A percentile compares a stretch with the other conserved stretches of the same genome.
Evolutionary conservation across 2,329 filamentous ascomycete genomes (phyloP).

Genomic region (Pseudocercospora macadamiae): DNA sequence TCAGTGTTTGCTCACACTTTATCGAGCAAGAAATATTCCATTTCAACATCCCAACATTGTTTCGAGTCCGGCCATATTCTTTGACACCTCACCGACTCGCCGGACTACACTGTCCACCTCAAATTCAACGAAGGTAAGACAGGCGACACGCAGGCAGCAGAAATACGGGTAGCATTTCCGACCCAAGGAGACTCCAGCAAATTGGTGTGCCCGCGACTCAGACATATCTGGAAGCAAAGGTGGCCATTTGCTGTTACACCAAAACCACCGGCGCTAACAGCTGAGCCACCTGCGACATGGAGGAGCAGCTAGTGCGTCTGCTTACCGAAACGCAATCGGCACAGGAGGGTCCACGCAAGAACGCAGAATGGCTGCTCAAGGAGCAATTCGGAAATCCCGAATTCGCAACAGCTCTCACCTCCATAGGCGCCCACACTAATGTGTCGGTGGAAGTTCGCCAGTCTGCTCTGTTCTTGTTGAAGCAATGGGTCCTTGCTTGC

Average conservation of each 20-base stretch:
- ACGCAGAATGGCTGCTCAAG: conserved; percentile 82
- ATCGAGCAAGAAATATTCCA: not conserved
- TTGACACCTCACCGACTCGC: too few relatives aligned
- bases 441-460: conserved; percentile 78
- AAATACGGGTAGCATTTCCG: not conserved
- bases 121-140: too few relatives aligned
- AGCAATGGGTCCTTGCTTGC: conserved; percentile 79
- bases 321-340: conserved; percentile 83
- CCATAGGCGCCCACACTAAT: conserved; percentile 76
- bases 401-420: conserved; percentile 78
- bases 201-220: not conserved
- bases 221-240: not conserved
- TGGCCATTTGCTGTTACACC: conserved; percentile 20
- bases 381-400: conserved; percentile 68
- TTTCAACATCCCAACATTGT: not conserved
- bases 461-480: conserved; percentile 76
- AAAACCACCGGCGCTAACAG: conserved; percentile 15
- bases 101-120: too few relatives aligned
- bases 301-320: conserved; percentile 87
- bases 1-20: not conserved
- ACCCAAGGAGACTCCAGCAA: not conserved
- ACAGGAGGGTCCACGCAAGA: conserved; percentile 75
- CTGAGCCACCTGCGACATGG: conserved; percentile 61
- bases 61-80: not conserved
- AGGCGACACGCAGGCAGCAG: too few relatives aligned